phyloP scores from a whole-genome alignment of 495 filamentous ascomycete genomes.

The Penicillium tannophilum region DNA sequence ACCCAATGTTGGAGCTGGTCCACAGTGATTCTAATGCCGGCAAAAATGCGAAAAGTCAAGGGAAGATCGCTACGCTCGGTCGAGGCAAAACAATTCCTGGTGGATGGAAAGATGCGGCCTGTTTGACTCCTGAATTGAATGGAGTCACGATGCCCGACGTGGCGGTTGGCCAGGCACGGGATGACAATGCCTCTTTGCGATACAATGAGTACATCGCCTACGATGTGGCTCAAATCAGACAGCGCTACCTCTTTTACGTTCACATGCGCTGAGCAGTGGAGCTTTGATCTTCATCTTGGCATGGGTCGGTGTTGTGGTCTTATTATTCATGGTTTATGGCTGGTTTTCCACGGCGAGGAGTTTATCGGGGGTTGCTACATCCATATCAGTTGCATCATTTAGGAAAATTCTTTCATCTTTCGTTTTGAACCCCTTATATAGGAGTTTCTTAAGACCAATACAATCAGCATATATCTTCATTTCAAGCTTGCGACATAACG shows the following conservation, averaged over 20 bases:
- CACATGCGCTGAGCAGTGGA: slow-evolving; percentile 27
- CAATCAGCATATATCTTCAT: no score
- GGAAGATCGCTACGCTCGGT: slow-evolving; percentile 68
- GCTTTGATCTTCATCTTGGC: not conserved
- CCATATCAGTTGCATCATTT: not conserved
- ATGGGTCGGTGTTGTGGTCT: not conserved
- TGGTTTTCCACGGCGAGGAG: not conserved
- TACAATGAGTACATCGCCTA: slow-evolving; percentile 72
- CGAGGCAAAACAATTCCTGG: slow-evolving; percentile 60
- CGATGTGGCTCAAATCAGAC: slow-evolving; percentile 73
- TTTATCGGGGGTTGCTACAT: not conserved
- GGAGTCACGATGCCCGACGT: slow-evolving; percentile 65
- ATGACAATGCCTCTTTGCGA: slow-evolving; percentile 2
- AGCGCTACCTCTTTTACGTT: slow-evolving; percentile 76
- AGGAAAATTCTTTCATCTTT: no score
- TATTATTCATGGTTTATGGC: no score
- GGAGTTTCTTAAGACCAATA: no score
- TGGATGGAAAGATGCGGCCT: slow-evolving; percentile 75
- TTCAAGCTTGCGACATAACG: no score
- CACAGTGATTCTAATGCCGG: slow-evolving; percentile 60
- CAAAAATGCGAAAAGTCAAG: slow-evolving; percentile 57
- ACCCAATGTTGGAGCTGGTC: slow-evolving; percentile 63
- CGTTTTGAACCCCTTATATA: no score
- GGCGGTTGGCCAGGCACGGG: not conserved
- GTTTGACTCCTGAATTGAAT: slow-evolving; percentile 59